phyloP scores from a whole-genome alignment of 768 basidiomycete genomes.

The Psilocybe subaeruginosa region DNA sequence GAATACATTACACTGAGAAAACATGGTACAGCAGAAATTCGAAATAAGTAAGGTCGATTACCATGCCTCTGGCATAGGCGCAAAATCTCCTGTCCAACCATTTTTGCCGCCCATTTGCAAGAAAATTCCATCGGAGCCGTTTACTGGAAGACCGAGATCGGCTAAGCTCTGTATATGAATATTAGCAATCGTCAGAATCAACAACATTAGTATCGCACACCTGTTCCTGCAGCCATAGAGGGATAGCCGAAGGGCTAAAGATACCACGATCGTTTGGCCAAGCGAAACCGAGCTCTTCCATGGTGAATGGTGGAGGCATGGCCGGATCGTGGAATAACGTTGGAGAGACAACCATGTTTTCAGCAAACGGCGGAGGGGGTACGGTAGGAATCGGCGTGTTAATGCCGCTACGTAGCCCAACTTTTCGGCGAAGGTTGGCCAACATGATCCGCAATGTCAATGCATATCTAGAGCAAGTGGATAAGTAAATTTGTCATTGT shows the following conservation, averaged over 20 bases:
- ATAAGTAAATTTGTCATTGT: background rate
- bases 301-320: constrained; percentile 68
- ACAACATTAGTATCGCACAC: constrained; percentile 41
- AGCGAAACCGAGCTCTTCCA: constrained; percentile 83
- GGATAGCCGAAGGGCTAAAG: constrained; percentile 81
- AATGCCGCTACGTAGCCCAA: constrained; percentile 62
- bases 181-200: constrained; percentile 1
- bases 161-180: constrained; percentile 65
- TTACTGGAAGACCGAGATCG: constrained; percentile 89
- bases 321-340: constrained; percentile 52
- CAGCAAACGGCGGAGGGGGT: constrained; percentile 54
- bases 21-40: constrained; percentile 2
- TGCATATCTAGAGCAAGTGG: constrained; percentile 64
- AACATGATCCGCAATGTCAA: constrained; percentile 93
- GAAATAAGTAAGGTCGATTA: constrained; percentile 36
- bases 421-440: constrained; percentile 86
- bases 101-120: constrained; percentile 69
- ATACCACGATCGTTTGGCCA: constrained; percentile 68
- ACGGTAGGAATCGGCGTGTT: constrained; percentile 50
- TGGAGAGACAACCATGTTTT: constrained; percentile 64
- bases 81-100: constrained; percentile 79
- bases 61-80: constrained; percentile 84
- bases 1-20: background rate
- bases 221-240: constrained; percentile 92
- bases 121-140: constrained; percentile 92